phyloP scores from a whole-genome alignment of 2,329 filamentous ascomycete species.

The Venturiaceae sp. region DNA sequence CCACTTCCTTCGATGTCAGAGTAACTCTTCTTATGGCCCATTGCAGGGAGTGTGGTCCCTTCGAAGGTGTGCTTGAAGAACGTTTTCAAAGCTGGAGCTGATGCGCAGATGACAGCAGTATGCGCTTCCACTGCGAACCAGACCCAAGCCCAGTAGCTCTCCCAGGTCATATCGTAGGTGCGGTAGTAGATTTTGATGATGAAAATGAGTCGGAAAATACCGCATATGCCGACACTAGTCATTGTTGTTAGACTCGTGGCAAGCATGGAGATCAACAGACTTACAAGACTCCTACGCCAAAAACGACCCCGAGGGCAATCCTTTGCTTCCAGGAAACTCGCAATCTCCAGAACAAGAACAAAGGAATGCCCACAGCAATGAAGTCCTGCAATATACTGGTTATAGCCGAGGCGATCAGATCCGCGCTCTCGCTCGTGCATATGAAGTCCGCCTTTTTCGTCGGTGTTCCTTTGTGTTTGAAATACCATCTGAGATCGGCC shows the following conservation, averaged over 20 bases:
- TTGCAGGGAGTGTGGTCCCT: neutral
- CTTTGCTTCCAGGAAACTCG: slow-evolving; percentile 12
- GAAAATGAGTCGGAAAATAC: slow-evolving; percentile 24
- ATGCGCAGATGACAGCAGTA: slow-evolving; percentile 7
- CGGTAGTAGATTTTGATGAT: slow-evolving; percentile 14
- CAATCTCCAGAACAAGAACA: slow-evolving; percentile 12
- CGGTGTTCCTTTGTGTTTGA: neutral
- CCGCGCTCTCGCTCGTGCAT: slow-evolving; percentile 11
- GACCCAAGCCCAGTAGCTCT: slow-evolving; percentile 2
- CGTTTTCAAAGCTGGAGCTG: slow-evolving; percentile 5
- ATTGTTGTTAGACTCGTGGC: neutral
- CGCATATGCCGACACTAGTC: slow-evolving; percentile 22
- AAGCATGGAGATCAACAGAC: slow-evolving; percentile 5
- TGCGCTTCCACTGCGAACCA: slow-evolving; percentile 4
- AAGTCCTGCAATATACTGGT: slow-evolving; percentile 13
- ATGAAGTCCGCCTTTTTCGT: slow-evolving; percentile 10
- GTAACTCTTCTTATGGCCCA: neutral
- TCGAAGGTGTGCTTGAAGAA: slow-evolving; percentile 8
- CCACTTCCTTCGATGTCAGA: neutral
- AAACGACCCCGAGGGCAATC: slow-evolving; percentile 7
- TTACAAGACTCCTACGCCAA: slow-evolving; percentile 14
- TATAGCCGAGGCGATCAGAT: slow-evolving; percentile 10
- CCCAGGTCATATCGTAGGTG: slow-evolving; percentile 9
- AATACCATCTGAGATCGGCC: slow-evolving; percentile 11
- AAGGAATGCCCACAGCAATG: slow-evolving; percentile 13